Evolutionary conservation across 257 asterid genomes (phyloP).

Genomic region (Lantana camara): DNA sequence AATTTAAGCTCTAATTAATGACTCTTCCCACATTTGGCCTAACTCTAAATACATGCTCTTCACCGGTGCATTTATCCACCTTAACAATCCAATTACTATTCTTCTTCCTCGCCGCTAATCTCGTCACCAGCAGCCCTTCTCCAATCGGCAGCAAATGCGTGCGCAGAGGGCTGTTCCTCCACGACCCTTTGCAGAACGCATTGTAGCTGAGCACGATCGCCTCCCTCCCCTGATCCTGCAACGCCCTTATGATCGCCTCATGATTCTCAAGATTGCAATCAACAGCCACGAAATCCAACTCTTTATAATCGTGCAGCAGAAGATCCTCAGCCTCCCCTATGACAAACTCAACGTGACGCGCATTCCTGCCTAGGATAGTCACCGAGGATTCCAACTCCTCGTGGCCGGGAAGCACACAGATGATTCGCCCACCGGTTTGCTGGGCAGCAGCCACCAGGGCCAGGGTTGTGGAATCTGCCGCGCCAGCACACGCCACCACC

Average conservation of each 20-base stretch:
- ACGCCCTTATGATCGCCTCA: conserved; percentile 45
- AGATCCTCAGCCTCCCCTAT: conserved; percentile 49
- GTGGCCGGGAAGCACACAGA: conserved; percentile 59
- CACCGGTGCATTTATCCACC: conserved; percentile 70
- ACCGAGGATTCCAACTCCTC: conserved; percentile 44
- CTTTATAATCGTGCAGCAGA: conserved; percentile 37
- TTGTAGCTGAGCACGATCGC: conserved; percentile 64
- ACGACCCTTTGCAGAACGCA: conserved; percentile 64
- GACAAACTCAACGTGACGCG: conserved; percentile 47
- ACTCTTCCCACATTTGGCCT: conserved; percentile 52
- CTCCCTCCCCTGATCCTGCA: conserved; percentile 34
- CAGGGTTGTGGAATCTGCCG: conserved; percentile 62
- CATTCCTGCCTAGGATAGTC: conserved; percentile 30
- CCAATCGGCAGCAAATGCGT: conserved; percentile 80
- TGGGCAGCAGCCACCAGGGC: conserved; percentile 82
- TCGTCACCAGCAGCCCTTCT: conserved; percentile 66
- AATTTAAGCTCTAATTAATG: conserved; percentile 44
- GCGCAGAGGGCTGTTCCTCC: conserved; percentile 54
- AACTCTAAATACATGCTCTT: conserved; percentile 66
- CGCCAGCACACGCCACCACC: conserved; percentile 57
- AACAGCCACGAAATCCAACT: conserved; percentile 66
- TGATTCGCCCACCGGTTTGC: conserved; percentile 76
- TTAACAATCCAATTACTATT: conserved; percentile 65
- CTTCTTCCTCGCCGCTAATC: conserved; percentile 35
- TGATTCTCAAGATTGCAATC: conserved; percentile 71